Percentiles rank a stretch among this genome's conserved stretches.
These are phyloP conservation scores for Mariannaea sp. DNA, from an alignment of 2,329 filamentous ascomycete genomes.

Conservation along the genomic window DNA sequence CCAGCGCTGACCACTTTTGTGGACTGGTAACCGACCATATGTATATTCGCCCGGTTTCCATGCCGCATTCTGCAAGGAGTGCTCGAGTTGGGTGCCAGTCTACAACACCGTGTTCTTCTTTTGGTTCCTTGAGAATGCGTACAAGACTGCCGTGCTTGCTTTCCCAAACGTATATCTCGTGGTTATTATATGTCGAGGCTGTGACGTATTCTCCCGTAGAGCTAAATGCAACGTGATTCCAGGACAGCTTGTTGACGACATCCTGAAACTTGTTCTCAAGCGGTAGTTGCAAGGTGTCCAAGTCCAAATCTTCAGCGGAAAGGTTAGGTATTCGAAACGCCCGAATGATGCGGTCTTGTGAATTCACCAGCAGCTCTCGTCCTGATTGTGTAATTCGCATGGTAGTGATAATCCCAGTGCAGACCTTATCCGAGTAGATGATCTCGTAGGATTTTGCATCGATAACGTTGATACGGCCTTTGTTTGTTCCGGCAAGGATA, in stretches of 20 bases:
- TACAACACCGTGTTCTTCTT: slow-evolving; percentile 93
- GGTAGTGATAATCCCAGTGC: slow-evolving; percentile 84
- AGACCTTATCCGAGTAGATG: slow-evolving; percentile 88
- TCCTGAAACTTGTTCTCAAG: slow-evolving; percentile 99
- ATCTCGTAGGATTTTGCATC: slow-evolving; percentile 79
- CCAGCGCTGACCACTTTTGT: slow-evolving; percentile 95
- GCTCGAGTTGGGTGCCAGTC: slow-evolving; percentile 95
- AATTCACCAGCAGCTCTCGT: slow-evolving; percentile 86
- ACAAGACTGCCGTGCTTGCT: slow-evolving; percentile 90
- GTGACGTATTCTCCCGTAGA: slow-evolving; percentile 94
- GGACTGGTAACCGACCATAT: slow-evolving; percentile 95
- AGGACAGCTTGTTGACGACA: slow-evolving; percentile 89
- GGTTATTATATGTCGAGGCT: slow-evolving; percentile 96
- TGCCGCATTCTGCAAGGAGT: slow-evolving; percentile 85
- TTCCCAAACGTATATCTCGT: slow-evolving; percentile 99
- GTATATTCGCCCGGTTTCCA: slow-evolving; percentile 92
- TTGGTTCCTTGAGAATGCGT: slow-evolving; percentile 94
- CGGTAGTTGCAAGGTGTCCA: slow-evolving; percentile 84
- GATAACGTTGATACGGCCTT: slow-evolving; percentile 95
- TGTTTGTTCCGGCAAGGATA: slow-evolving; percentile 90
- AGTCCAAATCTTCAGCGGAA: slow-evolving; percentile 69
- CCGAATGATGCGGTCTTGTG: slow-evolving; percentile 91
- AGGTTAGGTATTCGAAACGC: slow-evolving; percentile 88
- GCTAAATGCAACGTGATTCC: slow-evolving; percentile 97
- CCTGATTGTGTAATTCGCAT: slow-evolving; percentile 82